Base-by-base conservation (phyloP, 495 filamentous ascomycete species). In the Penicillium subrubescens region DNA sequence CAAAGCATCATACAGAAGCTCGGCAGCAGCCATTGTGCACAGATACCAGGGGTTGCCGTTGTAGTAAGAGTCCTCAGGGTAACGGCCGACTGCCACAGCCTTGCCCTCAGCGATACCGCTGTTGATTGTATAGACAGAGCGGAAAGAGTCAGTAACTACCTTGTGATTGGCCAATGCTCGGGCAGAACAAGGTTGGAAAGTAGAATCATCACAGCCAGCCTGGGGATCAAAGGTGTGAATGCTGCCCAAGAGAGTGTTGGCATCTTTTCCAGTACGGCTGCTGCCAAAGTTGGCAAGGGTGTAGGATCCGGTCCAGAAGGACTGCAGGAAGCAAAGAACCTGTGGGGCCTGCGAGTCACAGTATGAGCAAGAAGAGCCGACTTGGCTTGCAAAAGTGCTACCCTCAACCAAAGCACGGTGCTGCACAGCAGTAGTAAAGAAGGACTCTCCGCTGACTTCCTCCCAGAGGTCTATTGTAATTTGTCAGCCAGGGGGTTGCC, bases 1-100 rank as follows among this genome's bases (percentile, higher is more conserved):
- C 6, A 89, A 44, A 7, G 88, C 86, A 64, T 87, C 85, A 67
- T 90, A 91, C 23, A 91, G 79, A 66, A 84, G 83, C 71, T 91
- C 88, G 11, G 87, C 88, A 2, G 87, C 87, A 11, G 86, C 87
- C 48, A 89, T 74, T 2, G 87, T 90, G 65, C 79, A 79, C 10
- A 91, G 79, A 65, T 87, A 90, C 88, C 88, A 89, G 4, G 87
- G 87, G 73, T 90, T 88, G 19, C 88, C 89, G 62, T 85, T 83
- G 64, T 87, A 89, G 74, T 91, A 92, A 0, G 75, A 67, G 61
- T 92, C 90, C 66, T 90, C 88, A 2, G 88, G 75, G 72, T 92
- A 92, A 12, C 90, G 78, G 59, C 90, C 90, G n/a, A 91, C 82
- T 17, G 89, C 86, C 34, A 88, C 81, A 10, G 88, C 87, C 8